phyloP scores from a whole-genome alignment of 208 protist species.

The Leptomonas seymouri region DNA sequence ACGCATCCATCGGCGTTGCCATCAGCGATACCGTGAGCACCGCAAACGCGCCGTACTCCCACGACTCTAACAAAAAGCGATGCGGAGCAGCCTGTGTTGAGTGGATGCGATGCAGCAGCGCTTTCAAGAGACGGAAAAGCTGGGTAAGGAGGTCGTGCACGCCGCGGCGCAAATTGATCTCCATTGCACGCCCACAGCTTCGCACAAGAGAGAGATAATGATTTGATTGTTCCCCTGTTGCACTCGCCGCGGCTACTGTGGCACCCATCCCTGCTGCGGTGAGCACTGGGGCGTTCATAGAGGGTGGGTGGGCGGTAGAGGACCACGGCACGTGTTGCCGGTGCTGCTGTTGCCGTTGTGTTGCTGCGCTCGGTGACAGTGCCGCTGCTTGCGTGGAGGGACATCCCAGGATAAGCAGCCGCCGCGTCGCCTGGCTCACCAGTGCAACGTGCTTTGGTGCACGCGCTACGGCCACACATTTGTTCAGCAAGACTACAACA shows the following conservation, averaged over 20 bases:
- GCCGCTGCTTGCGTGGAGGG: not conserved
- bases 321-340: not conserved
- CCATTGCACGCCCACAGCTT: conserved; percentile 51
- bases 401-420: conserved; percentile 26
- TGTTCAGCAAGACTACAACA: conserved; percentile 28
- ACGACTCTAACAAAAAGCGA: conserved; percentile 59
- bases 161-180: conserved; percentile 47
- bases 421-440: conserved; percentile 19
- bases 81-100: conserved; percentile 42
- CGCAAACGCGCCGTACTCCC: conserved; percentile 61
- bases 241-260: not conserved
- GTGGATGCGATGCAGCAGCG: conserved; percentile 34
- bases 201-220: conserved; percentile 60
- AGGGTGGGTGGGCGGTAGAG: not conserved
- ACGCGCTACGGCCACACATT: conserved; percentile 27
- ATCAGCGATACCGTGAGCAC: conserved; percentile 67
- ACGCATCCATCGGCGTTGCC: conserved; percentile 50
- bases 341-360: no score
- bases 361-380: not conserved
- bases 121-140: conserved; percentile 50
- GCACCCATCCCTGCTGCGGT: not conserved
- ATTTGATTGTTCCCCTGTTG: not conserved
- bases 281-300: not conserved
- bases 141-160: conserved; percentile 48
- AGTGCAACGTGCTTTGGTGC: conserved; percentile 30